Evolutionary conservation across 1,284 basidiomycete species (phyloP), one percentile per base, ranked within the genome.

Genomic region (Tranzscheliella williamsii): DNA sequence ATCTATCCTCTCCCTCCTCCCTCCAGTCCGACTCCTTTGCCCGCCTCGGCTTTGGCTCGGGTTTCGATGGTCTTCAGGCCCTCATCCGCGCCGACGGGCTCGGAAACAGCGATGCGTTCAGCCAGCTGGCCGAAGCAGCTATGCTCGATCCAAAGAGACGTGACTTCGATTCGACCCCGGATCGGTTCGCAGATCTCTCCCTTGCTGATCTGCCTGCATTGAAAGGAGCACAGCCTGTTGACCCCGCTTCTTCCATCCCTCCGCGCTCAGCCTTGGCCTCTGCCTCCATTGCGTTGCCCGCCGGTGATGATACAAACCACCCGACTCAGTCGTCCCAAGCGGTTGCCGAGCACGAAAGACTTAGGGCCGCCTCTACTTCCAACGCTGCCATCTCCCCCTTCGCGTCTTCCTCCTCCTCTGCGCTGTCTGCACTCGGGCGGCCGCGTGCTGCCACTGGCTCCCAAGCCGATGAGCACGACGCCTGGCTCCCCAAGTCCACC

Each of bases 401-500:
- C 4, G 17, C 55, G 6, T 54, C 44, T 13, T 27, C 53, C 8
- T 18, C 51, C 4, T 44, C 51, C 4, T 50, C 47, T 6, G 46
- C 47, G 0, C 50, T 40, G 2, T 47, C 48, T 12, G 36, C 53
- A 5, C 29, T 41, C 17, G 36, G 37, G 3, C 22, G 65, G 26
- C 65, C 65, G n/a, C 42, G 65, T 37, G 65, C 65, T 16, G 60
- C 65, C 15, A 63, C 65, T 1, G 55, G 64, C 37, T 50, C 55
- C 2, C 41, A 44, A 16, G 36, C 43, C 7, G 35, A 40, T 22
- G 36, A 53, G 24, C 75, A 75, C 53, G 79, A 79, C n/a, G 66
- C 57, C 9, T 82, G 81, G 81, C 73, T 81, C 4, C 79, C 80
- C 8, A 54, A 67, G 47, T 51, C 80, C 17, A 80, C 78, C 0